Evolutionary conservation across 352 stramenopile genomes (phyloP).

Genomic region (Phytophthora tubulina): DNA sequence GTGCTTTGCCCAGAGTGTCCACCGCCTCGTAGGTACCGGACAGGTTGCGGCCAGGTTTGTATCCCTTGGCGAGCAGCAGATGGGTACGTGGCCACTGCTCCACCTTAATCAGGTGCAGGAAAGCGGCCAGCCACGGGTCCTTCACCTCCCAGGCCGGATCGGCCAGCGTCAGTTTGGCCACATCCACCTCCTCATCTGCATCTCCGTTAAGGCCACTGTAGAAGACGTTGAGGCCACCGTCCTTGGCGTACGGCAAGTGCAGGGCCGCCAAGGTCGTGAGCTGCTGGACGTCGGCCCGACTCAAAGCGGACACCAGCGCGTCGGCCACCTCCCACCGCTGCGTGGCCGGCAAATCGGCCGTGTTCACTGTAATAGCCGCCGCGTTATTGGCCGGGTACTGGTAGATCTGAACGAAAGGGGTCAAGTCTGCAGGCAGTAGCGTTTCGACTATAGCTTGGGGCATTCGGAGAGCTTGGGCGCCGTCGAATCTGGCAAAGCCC

Average conservation of each 20-base stretch:
- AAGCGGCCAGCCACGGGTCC: slow-evolving; percentile 53
- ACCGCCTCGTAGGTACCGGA: slow-evolving; percentile 61
- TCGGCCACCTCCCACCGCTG: slow-evolving; percentile 59
- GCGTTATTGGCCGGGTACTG: slow-evolving; percentile 32
- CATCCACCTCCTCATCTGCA: neutral
- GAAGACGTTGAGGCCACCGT: slow-evolving; percentile 54
- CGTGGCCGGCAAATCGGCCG: slow-evolving; percentile 24
- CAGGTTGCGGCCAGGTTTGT: slow-evolving; percentile 65
- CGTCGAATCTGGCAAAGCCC: slow-evolving; percentile 39
- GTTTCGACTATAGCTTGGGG: slow-evolving; percentile 13
- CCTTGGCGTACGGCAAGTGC: slow-evolving; percentile 70
- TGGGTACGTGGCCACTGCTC: slow-evolving; percentile 61
- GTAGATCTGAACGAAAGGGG: slow-evolving; percentile 29
- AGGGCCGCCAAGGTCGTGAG: slow-evolving; percentile 62
- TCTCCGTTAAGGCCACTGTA: slow-evolving; percentile 40
- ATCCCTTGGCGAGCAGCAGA: slow-evolving; percentile 69
- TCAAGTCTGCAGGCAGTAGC: slow-evolving; percentile 21
- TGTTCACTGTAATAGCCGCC: slow-evolving; percentile 51
- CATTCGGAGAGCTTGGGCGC: slow-evolving; percentile 10
- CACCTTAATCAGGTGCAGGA: slow-evolving; percentile 67
- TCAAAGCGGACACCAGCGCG: slow-evolving; percentile 52
- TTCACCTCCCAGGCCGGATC: slow-evolving; percentile 64
- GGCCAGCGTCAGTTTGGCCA: slow-evolving; percentile 26
- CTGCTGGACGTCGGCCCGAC: slow-evolving; percentile 42
- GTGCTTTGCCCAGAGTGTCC: slow-evolving; percentile 46